A percentile compares a stretch with the other conserved stretches of the same genome.
Conservation (phyloP, 345 rosid genomes). For the Draba incana region DNA sequence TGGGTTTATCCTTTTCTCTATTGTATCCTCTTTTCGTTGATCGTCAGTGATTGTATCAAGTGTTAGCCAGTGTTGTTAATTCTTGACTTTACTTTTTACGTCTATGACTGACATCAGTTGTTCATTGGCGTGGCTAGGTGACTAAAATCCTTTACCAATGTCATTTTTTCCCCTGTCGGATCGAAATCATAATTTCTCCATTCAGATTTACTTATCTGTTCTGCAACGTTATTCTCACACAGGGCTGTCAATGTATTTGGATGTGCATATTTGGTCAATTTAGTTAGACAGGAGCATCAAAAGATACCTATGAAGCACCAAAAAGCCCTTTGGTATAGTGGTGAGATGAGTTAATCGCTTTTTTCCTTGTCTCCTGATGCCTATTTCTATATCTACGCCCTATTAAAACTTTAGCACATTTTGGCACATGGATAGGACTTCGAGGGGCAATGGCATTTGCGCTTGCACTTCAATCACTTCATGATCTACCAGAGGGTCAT, state of each 20-base stretch:
- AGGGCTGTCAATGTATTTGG: constrained; percentile 93
- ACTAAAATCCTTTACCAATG: constrained; percentile 5
- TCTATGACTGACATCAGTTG: constrained; percentile 51
- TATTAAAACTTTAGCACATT: constrained; percentile 22
- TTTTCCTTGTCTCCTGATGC: constrained; percentile 10
- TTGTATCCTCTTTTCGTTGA: constrained; percentile 68
- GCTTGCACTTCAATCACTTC: constrained; percentile 94
- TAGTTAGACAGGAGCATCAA: constrained; percentile 67
- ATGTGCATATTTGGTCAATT: constrained; percentile 84
- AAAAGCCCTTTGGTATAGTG: constrained; percentile 98
- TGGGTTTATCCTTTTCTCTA: constrained; percentile 91
- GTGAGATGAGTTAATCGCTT: constrained; percentile 52
- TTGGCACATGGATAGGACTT: constrained; percentile 60
- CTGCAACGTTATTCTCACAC: constrained; percentile 29
- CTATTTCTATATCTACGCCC: constrained; percentile 20
- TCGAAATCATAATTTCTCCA: not conserved
- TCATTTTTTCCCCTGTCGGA: not conserved
- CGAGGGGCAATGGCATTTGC: constrained; percentile 99
- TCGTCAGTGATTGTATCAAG: constrained; percentile 17
- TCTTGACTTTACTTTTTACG: constrained; percentile 52
- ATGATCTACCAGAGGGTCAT: constrained; percentile 95
- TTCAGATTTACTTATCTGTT: constrained; percentile 8
- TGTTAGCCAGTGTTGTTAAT: constrained; percentile 36
- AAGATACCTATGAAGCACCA: constrained; percentile 86
- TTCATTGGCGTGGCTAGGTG: constrained; percentile 58